Percentiles rank a stretch among this genome's conserved stretches.
Conservation (phyloP, 148 eudicot genomes). For the Rhododendron vialii region DNA sequence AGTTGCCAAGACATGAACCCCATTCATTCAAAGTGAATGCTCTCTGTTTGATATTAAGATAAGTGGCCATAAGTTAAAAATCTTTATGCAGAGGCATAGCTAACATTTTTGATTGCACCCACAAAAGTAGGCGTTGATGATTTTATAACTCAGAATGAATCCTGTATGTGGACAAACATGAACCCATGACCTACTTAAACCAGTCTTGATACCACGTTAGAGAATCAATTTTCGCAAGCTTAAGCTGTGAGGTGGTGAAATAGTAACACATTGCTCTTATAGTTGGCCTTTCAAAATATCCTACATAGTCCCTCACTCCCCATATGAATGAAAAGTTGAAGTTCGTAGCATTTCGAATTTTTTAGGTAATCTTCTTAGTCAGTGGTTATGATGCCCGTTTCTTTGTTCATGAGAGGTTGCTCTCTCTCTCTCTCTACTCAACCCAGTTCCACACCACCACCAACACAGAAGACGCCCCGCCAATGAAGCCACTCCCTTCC, state of each 20-base stretch:
- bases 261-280: background rate
- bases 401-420: background rate
- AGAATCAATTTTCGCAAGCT: background rate
- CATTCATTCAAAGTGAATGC: background rate
- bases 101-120: background rate
- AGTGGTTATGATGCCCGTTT: background rate
- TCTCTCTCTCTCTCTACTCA: no score
- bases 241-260: background rate
- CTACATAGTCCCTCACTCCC: background rate
- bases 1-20: background rate
- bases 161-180: background rate
- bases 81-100: background rate
- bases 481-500: no score
- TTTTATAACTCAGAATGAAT: background rate
- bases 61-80: background rate
- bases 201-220: background rate
- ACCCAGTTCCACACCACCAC: no score
- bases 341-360: background rate
- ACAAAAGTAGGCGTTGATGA: background rate
- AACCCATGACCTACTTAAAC: background rate
- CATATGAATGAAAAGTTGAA: background rate
- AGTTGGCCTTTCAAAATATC: background rate
- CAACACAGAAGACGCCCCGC: no score
- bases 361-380: background rate
- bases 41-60: background rate